phyloP scores from a whole-genome alignment of 805 yeast genomes.

The Lipomyces kockii region DNA sequence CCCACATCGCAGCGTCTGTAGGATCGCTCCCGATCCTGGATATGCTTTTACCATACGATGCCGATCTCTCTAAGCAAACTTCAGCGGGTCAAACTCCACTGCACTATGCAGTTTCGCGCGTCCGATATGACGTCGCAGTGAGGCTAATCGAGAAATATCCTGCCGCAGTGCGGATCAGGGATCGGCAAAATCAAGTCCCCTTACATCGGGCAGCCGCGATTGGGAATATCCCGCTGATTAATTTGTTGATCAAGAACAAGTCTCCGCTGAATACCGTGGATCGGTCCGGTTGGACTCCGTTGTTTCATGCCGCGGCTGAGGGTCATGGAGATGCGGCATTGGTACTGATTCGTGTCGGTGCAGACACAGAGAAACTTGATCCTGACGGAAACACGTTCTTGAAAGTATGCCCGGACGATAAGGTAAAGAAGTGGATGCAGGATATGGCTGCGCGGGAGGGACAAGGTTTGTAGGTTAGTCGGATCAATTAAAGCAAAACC shows the following conservation, averaged over 20 bases:
- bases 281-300: slow-evolving; percentile 76
- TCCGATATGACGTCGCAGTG: slow-evolving; percentile 58
- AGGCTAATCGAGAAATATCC: slow-evolving; percentile 57
- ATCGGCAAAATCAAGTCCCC: slow-evolving; percentile 66
- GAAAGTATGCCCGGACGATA: slow-evolving; percentile 61
- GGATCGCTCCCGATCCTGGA: slow-evolving; percentile 64
- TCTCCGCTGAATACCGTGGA: slow-evolving; percentile 75
- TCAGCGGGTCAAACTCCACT: slow-evolving; percentile 73
- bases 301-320: slow-evolving; percentile 90
- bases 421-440: slow-evolving; percentile 48
- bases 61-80: slow-evolving; percentile 67
- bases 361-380: slow-evolving; percentile 57
- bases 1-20: slow-evolving; percentile 79
- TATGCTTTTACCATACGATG: slow-evolving; percentile 55
- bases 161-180: slow-evolving; percentile 69
- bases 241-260: slow-evolving; percentile 56
- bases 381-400: slow-evolving; percentile 59
- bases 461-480: neutral
- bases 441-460: slow-evolving; percentile 29
- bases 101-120: slow-evolving; percentile 77
- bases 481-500: neutral
- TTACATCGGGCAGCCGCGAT: slow-evolving; percentile 82
- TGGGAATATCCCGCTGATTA: slow-evolving; percentile 65
- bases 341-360: slow-evolving; percentile 64
- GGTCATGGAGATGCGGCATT: slow-evolving; percentile 82